Conservation (phyloP, 331 rosid species). For the Rosa hybrid region DNA sequence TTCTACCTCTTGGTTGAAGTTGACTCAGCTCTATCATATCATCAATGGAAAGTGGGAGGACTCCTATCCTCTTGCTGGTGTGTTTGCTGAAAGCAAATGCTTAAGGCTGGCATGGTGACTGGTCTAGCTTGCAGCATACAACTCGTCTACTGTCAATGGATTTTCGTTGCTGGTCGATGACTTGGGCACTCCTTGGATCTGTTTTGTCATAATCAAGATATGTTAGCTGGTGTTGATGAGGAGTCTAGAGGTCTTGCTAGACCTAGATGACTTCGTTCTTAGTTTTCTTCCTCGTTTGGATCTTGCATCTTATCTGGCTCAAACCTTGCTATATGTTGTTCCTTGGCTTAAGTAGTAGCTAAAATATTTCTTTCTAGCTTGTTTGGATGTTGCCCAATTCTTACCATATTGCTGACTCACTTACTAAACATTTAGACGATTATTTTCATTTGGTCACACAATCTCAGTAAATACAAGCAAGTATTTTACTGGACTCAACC, state of each 20-base stretch:
- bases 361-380: background rate
- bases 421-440: background rate
- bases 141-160: background rate
- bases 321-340: background rate
- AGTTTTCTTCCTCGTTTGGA: background rate
- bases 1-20: background rate
- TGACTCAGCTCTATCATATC: background rate
- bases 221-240: background rate
- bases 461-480: background rate
- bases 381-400: background rate
- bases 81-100: background rate
- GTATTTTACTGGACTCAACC: too few species aligned
- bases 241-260: background rate
- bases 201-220: background rate
- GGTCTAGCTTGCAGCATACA: background rate
- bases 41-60: background rate
- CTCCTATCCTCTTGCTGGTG: background rate
- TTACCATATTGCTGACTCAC: background rate
- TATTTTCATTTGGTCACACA: background rate
- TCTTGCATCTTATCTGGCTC: background rate
- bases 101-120: background rate
- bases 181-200: background rate
- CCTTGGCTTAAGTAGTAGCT: background rate
- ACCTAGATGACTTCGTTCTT: background rate
- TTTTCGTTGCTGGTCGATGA: background rate